These are phyloP conservation scores for Galeopsis tetrahit DNA, from an alignment of 257 asterid genomes.

Conservation along the genomic window DNA sequence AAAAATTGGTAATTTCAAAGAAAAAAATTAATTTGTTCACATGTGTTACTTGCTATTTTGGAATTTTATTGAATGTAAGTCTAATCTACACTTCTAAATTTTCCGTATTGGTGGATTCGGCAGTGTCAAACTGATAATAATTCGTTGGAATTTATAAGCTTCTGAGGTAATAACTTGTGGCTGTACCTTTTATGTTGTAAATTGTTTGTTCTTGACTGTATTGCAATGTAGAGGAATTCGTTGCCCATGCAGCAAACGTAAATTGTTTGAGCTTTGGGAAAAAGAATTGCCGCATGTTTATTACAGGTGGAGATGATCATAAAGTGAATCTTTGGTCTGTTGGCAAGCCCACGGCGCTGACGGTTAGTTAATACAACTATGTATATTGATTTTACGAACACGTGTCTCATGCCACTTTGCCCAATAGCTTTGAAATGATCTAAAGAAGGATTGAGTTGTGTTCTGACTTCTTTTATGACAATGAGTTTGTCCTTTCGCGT, in stretches of 20 bases:
- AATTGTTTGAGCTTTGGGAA: slow-evolving; percentile 95
- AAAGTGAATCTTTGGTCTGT: slow-evolving; percentile 93
- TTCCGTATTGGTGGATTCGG: neutral
- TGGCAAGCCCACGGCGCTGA: slow-evolving; percentile 81
- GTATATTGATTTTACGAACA: slow-evolving; percentile 9
- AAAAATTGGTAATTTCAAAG: neutral
- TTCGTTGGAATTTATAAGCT: slow-evolving; percentile 10
- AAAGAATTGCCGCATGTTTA: slow-evolving; percentile 76
- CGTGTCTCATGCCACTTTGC: slow-evolving; percentile 22
- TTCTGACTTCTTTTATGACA: neutral
- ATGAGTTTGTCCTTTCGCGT: slow-evolving; percentile 19
- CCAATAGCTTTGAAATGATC: slow-evolving; percentile 19
- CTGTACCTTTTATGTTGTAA: slow-evolving; percentile 16
- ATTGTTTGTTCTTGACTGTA: slow-evolving; percentile 64
- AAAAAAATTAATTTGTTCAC: neutral
- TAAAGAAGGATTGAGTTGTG: slow-evolving; percentile 4
- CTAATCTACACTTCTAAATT: slow-evolving; percentile 12
- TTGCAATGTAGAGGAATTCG: slow-evolving; percentile 82
- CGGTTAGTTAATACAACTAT: slow-evolving; percentile 54
- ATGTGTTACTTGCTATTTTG: neutral
- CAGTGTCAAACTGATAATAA: slow-evolving; percentile 7
- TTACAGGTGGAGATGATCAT: slow-evolving; percentile 99
- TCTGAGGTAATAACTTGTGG: slow-evolving; percentile 11
- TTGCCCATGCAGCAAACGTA: slow-evolving; percentile 97
- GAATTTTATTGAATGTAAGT: neutral